Base-by-base conservation (phyloP, 805 yeast genomes). In the Scheffersomyces coipomensis region DNA sequence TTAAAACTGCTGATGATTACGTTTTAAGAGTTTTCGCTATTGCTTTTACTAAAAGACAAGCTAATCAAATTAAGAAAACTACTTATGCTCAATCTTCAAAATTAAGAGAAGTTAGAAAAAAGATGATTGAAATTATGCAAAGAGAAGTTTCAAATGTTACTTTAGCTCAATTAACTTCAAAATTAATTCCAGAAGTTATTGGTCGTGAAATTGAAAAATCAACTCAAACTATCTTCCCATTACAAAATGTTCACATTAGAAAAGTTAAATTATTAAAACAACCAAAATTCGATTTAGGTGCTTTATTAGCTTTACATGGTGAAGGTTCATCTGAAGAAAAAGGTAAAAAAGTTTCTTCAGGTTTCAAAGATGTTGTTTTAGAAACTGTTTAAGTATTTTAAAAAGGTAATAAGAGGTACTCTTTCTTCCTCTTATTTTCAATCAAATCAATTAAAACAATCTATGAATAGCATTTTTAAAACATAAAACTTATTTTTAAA, bases 161-260 rank as follows among this genome's bases (percentile, higher is more conserved):
- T 56, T 83, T 90, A 68, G 88, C 97, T 69, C 97, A 90, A 79
- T 86, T 90, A 71, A 88, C 96, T 60, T 81, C 95, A 66, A 90
- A 91, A 81, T 87, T 90, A 78, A 90, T 90, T 63, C 97, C 98
- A 68, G 98, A 90, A 79, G 96, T 91, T 59, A 90, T 90, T 71
- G 96, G 96, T 70, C 91, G 96, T 76, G 98, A 91, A 77, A 91
- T 90, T 64, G 96, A 89, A 79, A 90, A 89, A 81, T 82, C 96
- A 53, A 87, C 97, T 56, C 89, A 85, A 75, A 78, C 87, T 62
- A 87, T 90, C 79, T 89, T 78, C 84, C 98, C 98, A 67, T 84
- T 91, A 72, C 98, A 91, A 81, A 89, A 91, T 80, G 95, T 90
- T 67, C 95, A 89, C 85, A 87, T 91, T 75, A 90, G 97, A 84